phyloP scores from a whole-genome alignment of 345 rosid genomes.

The Salix udensis region DNA sequence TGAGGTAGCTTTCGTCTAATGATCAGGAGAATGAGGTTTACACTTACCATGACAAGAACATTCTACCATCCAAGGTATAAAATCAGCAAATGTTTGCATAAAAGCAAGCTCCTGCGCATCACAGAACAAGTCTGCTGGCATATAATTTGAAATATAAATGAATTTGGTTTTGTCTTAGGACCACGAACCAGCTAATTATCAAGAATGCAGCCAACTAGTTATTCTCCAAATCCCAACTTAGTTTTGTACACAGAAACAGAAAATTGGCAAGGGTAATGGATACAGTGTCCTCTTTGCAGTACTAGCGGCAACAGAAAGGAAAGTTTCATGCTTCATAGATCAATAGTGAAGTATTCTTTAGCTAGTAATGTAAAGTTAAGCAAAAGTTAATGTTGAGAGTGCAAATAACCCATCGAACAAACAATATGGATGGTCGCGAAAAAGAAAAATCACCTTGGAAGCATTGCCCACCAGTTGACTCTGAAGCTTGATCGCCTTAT shows the following conservation, averaged over 20 bases:
- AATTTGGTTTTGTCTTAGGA: neutral
- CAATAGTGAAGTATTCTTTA: no score
- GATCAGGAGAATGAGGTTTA: neutral
- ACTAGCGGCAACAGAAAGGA: no score
- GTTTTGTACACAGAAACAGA: no score
- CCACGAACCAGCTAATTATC: neutral
- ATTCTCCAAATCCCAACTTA: neutral
- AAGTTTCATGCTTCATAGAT: no score
- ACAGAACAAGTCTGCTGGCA: neutral
- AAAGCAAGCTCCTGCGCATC: neutral
- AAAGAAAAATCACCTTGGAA: conserved; percentile 46
- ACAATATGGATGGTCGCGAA: neutral
- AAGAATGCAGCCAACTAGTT: neutral
- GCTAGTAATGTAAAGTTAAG: no score
- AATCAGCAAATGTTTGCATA: neutral
- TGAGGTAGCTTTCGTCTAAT: neutral
- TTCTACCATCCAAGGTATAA: neutral
- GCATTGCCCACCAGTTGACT: conserved; percentile 73
- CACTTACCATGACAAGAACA: neutral
- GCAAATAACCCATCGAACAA: no score
- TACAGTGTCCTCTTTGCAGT: no score
- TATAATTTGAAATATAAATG: neutral
- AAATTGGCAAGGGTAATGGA: no score
- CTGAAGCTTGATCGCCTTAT: conserved; percentile 47
- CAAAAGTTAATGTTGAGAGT: no score